phyloP scores from a whole-genome alignment of 345 rosid genomes.

The Salix dunnii region DNA sequence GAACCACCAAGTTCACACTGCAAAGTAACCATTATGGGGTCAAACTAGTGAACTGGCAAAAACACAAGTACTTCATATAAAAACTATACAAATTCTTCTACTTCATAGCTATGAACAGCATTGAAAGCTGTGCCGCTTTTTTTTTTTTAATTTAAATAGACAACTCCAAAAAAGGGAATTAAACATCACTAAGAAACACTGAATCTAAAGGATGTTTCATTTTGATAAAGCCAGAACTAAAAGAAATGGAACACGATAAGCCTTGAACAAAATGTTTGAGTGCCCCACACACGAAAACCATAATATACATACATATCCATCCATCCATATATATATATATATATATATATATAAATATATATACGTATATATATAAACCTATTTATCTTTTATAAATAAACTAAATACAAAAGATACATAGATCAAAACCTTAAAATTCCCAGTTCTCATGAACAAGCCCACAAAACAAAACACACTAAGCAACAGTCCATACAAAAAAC shows the following conservation, averaged over 20 bases:
- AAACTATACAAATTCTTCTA: not conserved
- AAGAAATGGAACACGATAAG: not conserved
- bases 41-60: not conserved
- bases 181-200: not conserved
- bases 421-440: constrained; percentile 11
- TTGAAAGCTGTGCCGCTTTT: not conserved
- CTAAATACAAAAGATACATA: not conserved
- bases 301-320: not conserved
- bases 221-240: not conserved
- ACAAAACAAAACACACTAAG: not conserved
- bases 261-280: not conserved
- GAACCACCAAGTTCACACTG: not conserved
- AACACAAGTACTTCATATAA: not conserved
- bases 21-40: not conserved
- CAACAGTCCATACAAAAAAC: not conserved
- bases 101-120: not conserved
- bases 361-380: too few relatives aligned
- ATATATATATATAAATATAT: too few relatives aligned
- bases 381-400: too few relatives aligned
- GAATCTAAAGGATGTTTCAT: not conserved
- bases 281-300: not conserved
- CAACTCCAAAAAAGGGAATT: not conserved
- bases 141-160: not conserved
- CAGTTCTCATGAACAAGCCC: not conserved
- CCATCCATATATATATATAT: too few relatives aligned